These are phyloP conservation scores for Boletus rubescentipes DNA, from an alignment of 768 basidiomycete genomes.

Conservation along the genomic window DNA sequence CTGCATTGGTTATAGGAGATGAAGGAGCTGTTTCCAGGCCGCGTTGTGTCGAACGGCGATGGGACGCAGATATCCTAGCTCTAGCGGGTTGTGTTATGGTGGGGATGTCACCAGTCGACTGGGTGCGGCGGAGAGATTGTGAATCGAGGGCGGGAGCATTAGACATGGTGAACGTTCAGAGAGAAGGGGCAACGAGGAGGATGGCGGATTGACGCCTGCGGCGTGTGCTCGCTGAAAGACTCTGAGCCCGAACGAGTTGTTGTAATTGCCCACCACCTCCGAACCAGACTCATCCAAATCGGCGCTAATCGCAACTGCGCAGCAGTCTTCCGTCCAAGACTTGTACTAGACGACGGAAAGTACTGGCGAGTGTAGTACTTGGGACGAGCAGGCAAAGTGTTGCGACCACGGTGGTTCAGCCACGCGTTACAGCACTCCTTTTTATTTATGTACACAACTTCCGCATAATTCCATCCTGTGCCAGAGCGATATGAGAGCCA, in stretches of 20 bases:
- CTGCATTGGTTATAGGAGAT: slow-evolving; percentile 17
- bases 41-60: slow-evolving; percentile 28
- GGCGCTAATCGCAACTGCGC: slow-evolving; percentile 17
- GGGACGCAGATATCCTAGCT: slow-evolving; percentile 30
- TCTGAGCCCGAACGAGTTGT: not conserved
- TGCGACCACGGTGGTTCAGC: slow-evolving; percentile 2
- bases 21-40: slow-evolving; percentile 20
- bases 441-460: slow-evolving; percentile 17
- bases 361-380: not conserved
- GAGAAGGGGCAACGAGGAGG: slow-evolving; percentile 15
- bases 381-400: slow-evolving; percentile 15
- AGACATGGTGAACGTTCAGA: slow-evolving; percentile 29
- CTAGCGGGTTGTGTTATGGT: slow-evolving; percentile 23
- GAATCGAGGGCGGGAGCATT: slow-evolving; percentile 27
- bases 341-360: not conserved
- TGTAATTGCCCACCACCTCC: slow-evolving; percentile 16
- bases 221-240: slow-evolving; percentile 25
- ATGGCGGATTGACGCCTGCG: slow-evolving; percentile 30
- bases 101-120: slow-evolving; percentile 36
- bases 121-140: slow-evolving; percentile 35
- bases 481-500: slow-evolving; percentile 17
- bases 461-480: slow-evolving; percentile 2
- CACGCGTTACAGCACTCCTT: slow-evolving; percentile 9
- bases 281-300: slow-evolving; percentile 19
- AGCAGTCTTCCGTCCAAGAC: slow-evolving; percentile 2